A percentile compares a stretch with the other conserved stretches of the same genome.
Conservation (phyloP, 345 rosid genomes). For the Trapa incisa region DNA sequence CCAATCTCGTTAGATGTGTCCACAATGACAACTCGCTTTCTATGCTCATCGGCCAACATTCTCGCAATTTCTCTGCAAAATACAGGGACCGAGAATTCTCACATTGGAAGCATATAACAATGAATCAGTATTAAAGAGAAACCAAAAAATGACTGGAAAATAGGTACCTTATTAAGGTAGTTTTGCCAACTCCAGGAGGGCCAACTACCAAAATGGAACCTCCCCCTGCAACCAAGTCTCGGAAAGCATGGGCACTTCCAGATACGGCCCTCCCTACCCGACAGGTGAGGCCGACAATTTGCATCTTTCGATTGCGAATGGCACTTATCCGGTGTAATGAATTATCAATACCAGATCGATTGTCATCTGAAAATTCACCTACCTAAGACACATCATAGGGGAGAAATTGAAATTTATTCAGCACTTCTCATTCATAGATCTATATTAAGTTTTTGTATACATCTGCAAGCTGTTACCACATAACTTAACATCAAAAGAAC, state of each 20-base stretch:
- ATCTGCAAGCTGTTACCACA: not conserved
- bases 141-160: not conserved
- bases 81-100: not conserved
- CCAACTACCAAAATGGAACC: constrained; percentile 92
- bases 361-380: constrained; percentile 94
- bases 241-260: constrained; percentile 78
- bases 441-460: not conserved
- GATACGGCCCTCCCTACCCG: constrained; percentile 84
- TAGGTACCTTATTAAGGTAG: constrained; percentile 76
- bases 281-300: constrained; percentile 86
- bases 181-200: constrained; percentile 94
- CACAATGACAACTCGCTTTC: constrained; percentile 28
- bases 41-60: constrained; percentile 6
- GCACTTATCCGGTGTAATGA: constrained; percentile 95
- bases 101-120: not conserved
- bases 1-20: constrained; percentile 91
- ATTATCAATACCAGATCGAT: constrained; percentile 79
- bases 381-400: constrained; percentile 31
- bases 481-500: not conserved
- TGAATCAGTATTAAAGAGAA: not conserved
- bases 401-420: constrained; percentile 1
- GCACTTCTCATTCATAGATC: not conserved
- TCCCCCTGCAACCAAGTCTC: constrained; percentile 77
- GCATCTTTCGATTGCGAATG: constrained; percentile 75
- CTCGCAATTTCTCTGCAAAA: constrained; percentile 41